Conservation (phyloP, 176 grass and related monocot genomes). For the Oryza rufipogon region DNA sequence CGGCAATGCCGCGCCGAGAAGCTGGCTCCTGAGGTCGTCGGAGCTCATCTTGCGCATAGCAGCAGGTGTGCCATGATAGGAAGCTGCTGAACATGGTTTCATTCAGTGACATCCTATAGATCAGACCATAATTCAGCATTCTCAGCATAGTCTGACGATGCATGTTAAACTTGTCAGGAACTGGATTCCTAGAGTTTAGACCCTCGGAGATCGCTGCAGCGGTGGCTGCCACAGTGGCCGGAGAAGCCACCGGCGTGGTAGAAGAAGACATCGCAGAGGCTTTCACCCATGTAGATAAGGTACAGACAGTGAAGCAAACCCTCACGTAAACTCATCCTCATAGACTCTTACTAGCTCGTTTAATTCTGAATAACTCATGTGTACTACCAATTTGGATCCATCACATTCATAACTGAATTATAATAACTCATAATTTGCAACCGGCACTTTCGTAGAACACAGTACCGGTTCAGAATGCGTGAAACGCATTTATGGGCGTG, state of each 20-base stretch:
- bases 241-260: conserved; percentile 37
- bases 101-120: not conserved
- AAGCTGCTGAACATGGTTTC: not conserved
- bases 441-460: conserved; percentile 28
- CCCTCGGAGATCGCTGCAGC: conserved; percentile 78
- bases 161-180: conserved; percentile 46
- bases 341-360: not conserved
- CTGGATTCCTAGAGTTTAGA: conserved; percentile 60
- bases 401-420: conserved; percentile 13
- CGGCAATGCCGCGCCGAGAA: conserved; percentile 34
- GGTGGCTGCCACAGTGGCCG: conserved; percentile 39
- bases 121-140: not conserved
- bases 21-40: conserved; percentile 39
- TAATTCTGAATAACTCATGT: conserved; percentile 4
- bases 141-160: not conserved
- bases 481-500: conserved; percentile 38
- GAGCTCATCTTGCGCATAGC: conserved; percentile 60
- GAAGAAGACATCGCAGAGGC: conserved; percentile 44
- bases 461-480: conserved; percentile 34
- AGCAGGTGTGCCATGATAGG: conserved; percentile 49
- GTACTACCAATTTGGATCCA: conserved; percentile 19
- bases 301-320: conserved; percentile 9
- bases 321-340: not conserved
- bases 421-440: not conserved
- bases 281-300: conserved; percentile 68